A percentile compares a stretch with the other conserved stretches of the same genome.
Conservation (phyloP, 148 eudicot species). For the Beta vulgaris region DNA sequence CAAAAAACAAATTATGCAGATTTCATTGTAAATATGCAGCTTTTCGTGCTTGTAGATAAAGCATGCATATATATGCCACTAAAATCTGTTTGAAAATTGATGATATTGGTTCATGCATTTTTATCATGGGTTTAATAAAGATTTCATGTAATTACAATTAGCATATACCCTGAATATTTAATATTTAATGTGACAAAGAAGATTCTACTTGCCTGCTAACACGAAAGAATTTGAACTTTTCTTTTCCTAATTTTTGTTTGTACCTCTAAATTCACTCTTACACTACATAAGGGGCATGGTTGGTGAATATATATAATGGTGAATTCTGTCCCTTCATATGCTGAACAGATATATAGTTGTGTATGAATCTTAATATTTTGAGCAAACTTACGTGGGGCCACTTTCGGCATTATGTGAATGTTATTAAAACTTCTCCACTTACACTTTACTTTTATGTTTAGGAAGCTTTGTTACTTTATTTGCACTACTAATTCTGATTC, state of each 20-base stretch:
- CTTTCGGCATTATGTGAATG: conserved; percentile 34
- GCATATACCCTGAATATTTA: neutral
- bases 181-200: conserved; percentile 11
- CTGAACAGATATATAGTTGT: conserved; percentile 19
- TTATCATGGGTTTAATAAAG: neutral
- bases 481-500: conserved; percentile 21
- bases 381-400: conserved; percentile 20
- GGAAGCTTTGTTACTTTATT: conserved; percentile 20
- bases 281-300: neutral
- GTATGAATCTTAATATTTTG: conserved; percentile 10
- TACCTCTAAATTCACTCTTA: neutral
- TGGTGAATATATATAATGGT: neutral
- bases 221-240: conserved; percentile 20
- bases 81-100: neutral
- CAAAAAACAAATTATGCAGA: too few species aligned
- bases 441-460: conserved; percentile 16
- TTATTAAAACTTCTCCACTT: conserved; percentile 23
- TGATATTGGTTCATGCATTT: neutral
- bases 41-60: conserved; percentile 10
- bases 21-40: conserved; percentile 4
- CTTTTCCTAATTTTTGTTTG: conserved; percentile 6
- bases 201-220: conserved; percentile 23
- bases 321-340: conserved; percentile 35
- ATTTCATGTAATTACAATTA: conserved; percentile 2
- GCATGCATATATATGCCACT: neutral